Evolutionary conservation across 2,329 filamentous ascomycete species (phyloP), one percentile per base, ranked within the genome.

Genomic region (Microcyclosporella mali): DNA sequence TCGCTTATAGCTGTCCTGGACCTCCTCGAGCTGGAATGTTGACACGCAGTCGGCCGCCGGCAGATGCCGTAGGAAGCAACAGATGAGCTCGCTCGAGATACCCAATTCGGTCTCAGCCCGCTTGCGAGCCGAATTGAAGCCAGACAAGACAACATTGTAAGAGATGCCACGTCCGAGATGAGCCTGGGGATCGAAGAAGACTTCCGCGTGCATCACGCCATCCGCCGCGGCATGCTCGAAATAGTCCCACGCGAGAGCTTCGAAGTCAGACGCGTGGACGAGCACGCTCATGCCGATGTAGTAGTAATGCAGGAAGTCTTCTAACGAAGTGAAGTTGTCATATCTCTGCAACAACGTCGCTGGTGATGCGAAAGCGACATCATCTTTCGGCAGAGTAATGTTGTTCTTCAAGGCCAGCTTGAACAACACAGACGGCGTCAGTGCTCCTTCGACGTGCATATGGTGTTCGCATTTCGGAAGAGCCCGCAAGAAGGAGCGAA

Each of bases 151-250:
- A 2, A 77, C 81, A 12, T 73, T 67, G 58, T 85, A 82, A 6
- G 70, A 52, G 3, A 89, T 66, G 4, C 81, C 81, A 14, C 84
- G 74, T 10, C 66, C 67, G 3, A 78, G 74, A 62, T 89, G 85
- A 1, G 82, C 83, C 63, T 89, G 84, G 1, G 85, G 84, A 61
- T 89, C 85, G 66, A 89, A 88, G 68, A 88, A 89, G 51, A 88
- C 74, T 63, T 89, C 85, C 11, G 82, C 82, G 58, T 89, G 84
- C 37, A 77, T 72, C 1, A 88, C 37, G 88, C 85, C 78, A 49
- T 87, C 79, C 1, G 66, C 66, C 25, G 78, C 71, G 2, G 82
- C 84, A 45, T 74, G 77, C 25, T 70, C 58, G 61, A 88, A 84
- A 66, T 89, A 89, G 49, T 77, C 75, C 70, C 78, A 84, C 4